Evolutionary conservation across 2,329 filamentous ascomycete species (phyloP).

Genomic region (Alternaria gansuensis): DNA sequence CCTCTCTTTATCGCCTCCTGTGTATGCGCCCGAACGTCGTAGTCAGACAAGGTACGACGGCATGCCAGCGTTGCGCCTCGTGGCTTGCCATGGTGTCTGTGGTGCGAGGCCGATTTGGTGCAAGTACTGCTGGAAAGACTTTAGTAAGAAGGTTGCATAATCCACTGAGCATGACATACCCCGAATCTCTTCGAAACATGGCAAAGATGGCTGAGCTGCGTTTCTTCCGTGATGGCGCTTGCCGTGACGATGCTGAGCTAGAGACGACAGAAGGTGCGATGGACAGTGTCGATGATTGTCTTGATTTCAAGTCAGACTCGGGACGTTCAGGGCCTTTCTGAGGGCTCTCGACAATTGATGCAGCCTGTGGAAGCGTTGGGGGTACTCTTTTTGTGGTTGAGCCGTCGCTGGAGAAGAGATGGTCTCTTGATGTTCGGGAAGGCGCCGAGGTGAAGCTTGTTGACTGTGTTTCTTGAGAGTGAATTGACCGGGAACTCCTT

Average conservation of each 20-base stretch:
- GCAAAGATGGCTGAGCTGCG: constrained; percentile 44
- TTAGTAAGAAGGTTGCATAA: constrained; percentile 19
- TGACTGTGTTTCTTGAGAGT: constrained; percentile 49
- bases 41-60: constrained; percentile 44
- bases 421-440: constrained; percentile 47
- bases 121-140: constrained; percentile 35
- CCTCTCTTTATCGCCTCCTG: constrained; percentile 48
- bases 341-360: constrained; percentile 33
- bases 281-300: constrained; percentile 38
- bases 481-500: constrained; percentile 47
- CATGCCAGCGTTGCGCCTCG: constrained; percentile 41
- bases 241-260: constrained; percentile 33
- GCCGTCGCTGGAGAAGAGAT: constrained; percentile 30
- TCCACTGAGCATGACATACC: constrained; percentile 28
- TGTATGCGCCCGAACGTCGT: constrained; percentile 44
- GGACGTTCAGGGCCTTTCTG: constrained; percentile 29
- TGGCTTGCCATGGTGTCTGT: constrained; percentile 36
- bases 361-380: constrained; percentile 26
- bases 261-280: constrained; percentile 34
- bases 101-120: constrained; percentile 38
- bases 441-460: constrained; percentile 47
- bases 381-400: constrained; percentile 31
- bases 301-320: constrained; percentile 28
- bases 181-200: constrained; percentile 46
- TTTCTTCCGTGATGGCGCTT: constrained; percentile 35